Evolutionary conservation across 1,139 yeast genomes (phyloP), one percentile per base, ranked within the genome.

Genomic region (Yamadazyma blattariae): DNA sequence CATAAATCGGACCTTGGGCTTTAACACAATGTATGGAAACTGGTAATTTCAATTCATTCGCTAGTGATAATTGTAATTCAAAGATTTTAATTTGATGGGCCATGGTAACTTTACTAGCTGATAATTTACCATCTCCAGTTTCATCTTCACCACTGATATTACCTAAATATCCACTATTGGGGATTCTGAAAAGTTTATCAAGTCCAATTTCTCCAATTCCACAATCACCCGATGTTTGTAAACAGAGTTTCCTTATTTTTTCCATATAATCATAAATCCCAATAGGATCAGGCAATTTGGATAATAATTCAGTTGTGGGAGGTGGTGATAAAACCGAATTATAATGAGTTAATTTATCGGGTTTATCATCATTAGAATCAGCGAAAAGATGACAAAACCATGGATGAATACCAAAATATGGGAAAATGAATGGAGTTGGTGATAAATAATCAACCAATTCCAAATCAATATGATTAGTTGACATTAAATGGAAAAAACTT

Each of bases 181-280:
- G 95, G 10, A 88, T 58, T 25, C 88, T 59, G 49, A 87, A 87
- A 15, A 77, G 53, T 55, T 82, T 84, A 56, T 92, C 98, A 5
- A 92, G 60, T 0, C 98, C 98, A 14, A 89, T 71, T 50, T 92
- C 98, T 0, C 98, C 98, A n/a, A 89, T 68, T 10, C 74, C 74
- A 34, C 43, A 52, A 23, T 32, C 29, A 15, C 5, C 8, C 12
- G 6, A 6, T 7, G 15, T 49, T 9, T 27, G 25, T 10, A 17
- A n/a, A 21, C 37, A 38, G 14, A 60, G 55, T 7, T 19, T 25
- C 35, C 38, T 37, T 26, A 74, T 61, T 16, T 45, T 45, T 0
- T 43, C 36, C 9, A 80, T 39, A 40, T 76, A 75, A 0, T 47
- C 47, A 0, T 52, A 45, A 1, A 87, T 47, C 15, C 56, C 47